Evolutionary conservation across 208 protist species (phyloP), one percentile per base, ranked within the genome.

Genomic region (Leishmania turanica): DNA sequence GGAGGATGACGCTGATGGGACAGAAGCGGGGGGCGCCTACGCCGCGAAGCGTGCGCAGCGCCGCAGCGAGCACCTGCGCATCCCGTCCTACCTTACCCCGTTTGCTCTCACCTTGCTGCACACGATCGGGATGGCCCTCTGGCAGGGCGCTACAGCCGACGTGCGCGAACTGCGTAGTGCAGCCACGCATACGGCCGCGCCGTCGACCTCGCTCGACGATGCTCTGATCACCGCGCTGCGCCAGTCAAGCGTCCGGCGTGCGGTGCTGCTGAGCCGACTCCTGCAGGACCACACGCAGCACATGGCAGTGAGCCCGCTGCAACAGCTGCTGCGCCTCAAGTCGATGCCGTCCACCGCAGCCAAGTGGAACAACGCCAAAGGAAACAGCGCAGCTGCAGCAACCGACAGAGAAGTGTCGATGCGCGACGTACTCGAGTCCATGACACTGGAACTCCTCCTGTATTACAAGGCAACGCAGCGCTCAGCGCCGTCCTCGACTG

Each of bases 41-140:
- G 7, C 70, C n/a, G 75, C 15, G 19, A 65, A 58, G 58, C 74
- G 53, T 51, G 31, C 37, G 34, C 74, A 47, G 31, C 54, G 21
- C 5, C 74, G 47, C 34, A 8, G 58, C 56, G 34, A 76, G 49
- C 37, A 53, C 45, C 4, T 24, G 15, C 82, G 56, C 24, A 81
- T 90, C n/a, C 78, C 79, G 51, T 91, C 91, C 1, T 80, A 65
- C 31, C 84, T 95, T 27, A 95, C 91, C 6, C 91, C 91, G 0
- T 87, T 93, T 42, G 91, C 88, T 17, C 84, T 95, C 40, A 95
- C 91, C 8, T 78, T 92, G 31, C 75, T 95, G 15, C 88, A 93
- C 80, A 66, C 76, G 37, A 88, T 92, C 49, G 85, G 86, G 47
- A 62, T 77, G 49, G 76, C 70, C 42, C 78, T 82, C 45, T 94